Conservation (phyloP, 1,139 yeast genomes). For the Taphrina betulina region DNA sequence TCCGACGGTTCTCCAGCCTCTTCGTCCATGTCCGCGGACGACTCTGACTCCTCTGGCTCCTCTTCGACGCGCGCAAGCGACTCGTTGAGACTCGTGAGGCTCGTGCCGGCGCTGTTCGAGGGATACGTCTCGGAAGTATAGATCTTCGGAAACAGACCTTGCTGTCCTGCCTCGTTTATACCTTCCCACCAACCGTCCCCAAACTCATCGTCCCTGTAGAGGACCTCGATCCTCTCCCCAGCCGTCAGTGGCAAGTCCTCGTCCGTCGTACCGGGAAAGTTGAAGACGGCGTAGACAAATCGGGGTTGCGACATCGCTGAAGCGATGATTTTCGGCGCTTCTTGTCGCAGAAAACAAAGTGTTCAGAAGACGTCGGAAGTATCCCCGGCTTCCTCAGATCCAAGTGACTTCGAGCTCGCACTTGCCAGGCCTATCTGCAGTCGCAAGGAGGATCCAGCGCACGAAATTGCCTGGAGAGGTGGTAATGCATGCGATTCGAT, state of each 20-base stretch:
- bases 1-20: conserved; percentile 4
- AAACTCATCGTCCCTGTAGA: conserved; percentile 88
- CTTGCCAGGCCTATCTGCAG: no score
- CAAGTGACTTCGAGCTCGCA: no score
- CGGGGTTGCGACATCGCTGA: conserved; percentile 11
- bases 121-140: conserved; percentile 48
- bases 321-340: no score
- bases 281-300: conserved; percentile 29
- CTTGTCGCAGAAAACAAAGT: no score
- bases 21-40: conserved; percentile 9
- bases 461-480: no score
- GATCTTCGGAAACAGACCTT: conserved; percentile 86
- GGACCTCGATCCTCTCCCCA: conserved; percentile 84
- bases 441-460: no score
- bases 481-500: no score
- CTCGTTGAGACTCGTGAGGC: conserved; percentile 29
- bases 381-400: no score
- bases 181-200: conserved; percentile 94
- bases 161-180: conserved; percentile 57
- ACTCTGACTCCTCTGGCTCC: conserved; percentile 14
- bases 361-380: no score
- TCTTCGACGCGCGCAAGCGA: conserved; percentile 39
- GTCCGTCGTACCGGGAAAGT: conserved; percentile 79
- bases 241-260: conserved; percentile 79
- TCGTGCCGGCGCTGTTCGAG: conserved; percentile 8